Conservation (phyloP, 306 rosid species). For the Hippophae tibetana region DNA sequence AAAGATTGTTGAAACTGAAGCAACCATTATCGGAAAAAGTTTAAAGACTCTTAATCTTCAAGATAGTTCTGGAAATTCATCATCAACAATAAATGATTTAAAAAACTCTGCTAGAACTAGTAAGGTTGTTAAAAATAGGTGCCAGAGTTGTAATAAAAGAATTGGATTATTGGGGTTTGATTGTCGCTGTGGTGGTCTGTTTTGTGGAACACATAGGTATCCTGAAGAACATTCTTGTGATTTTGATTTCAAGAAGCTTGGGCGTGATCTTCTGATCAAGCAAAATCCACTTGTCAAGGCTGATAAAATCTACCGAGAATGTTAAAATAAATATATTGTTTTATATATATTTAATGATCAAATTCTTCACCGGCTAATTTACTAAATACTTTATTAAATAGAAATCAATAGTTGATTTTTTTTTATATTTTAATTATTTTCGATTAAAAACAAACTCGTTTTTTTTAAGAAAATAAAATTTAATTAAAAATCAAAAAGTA, state of each 20-base stretch:
- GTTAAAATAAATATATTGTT: too few species aligned
- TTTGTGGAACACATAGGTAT: slow-evolving; percentile 26
- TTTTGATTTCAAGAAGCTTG: slow-evolving; percentile 10
- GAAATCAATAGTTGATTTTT: too few species aligned
- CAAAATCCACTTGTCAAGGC: neutral
- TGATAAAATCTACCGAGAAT: neutral
- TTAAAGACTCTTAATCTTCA: neutral
- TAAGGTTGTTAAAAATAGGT: slow-evolving; percentile 2
- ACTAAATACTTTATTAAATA: too few species aligned
- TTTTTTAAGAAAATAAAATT: too few species aligned
- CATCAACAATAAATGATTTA: neutral
- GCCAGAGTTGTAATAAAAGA: slow-evolving; percentile 27
- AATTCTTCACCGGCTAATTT: too few species aligned
- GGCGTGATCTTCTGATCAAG: neutral
- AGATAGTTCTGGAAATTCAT: neutral
- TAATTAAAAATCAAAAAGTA: too few species aligned
- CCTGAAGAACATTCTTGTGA: slow-evolving; percentile 19
- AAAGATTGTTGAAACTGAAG: too few species aligned
- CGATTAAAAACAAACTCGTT: too few species aligned
- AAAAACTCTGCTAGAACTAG: neutral
- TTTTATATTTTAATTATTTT: too few species aligned
- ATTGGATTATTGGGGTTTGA: slow-evolving; percentile 17
- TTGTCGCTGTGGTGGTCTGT: slow-evolving; percentile 26
- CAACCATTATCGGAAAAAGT: too few species aligned
- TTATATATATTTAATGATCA: too few species aligned